Base-by-base conservation (phyloP, 306 rosid genomes). In the Neltuma alba region DNA sequence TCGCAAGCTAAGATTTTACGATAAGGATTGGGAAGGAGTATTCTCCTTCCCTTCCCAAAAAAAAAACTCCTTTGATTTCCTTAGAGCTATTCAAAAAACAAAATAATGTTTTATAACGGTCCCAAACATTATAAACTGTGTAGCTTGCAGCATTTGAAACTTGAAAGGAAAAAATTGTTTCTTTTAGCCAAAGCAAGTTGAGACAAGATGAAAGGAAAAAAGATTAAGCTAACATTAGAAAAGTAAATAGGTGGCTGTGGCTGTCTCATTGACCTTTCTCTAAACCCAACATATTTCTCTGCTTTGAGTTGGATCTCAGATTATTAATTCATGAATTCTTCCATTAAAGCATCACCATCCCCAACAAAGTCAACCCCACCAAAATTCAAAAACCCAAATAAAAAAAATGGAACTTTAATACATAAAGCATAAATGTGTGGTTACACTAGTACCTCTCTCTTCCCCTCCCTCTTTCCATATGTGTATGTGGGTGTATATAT, bases 211-310 rank as follows among this genome's bases (percentile, higher is more conserved):
- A 9, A 57, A 54, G 27, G 6, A 23, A 0, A 52, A 54, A 69
- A 27, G 37, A 23, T 41, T 7, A 42, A 41, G 37, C 2, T 69
- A 25, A 13, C 14, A 25, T 42, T 69, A 69, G 20, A 58, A 23
- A 69, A 69, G 9, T 4, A 10, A 27, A 15, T 55, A 69, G 14
- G 55, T 28, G 7, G 23, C 55, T 25, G 13, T 38, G 55, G 14
- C 7, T 25, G 37, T 42, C 55, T 69, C 57, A 69, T 40, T 69
- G 54, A 68, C 73, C 73, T 40, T 68, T 68, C 73, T 41, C 54
- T 40, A 21, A 40, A 68, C 36, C 54, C 28, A 41, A 41, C 45
- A n/a, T 68, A 21, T 13, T 68, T 38, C 13, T 23, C 54, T 68
- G 16, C 36, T 12, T 23, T 41, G 36, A 69, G 23, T 69, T 69